Conservation (phyloP, 2,329 filamentous ascomycete genomes). For the Trichoderma cornu-damae region DNA sequence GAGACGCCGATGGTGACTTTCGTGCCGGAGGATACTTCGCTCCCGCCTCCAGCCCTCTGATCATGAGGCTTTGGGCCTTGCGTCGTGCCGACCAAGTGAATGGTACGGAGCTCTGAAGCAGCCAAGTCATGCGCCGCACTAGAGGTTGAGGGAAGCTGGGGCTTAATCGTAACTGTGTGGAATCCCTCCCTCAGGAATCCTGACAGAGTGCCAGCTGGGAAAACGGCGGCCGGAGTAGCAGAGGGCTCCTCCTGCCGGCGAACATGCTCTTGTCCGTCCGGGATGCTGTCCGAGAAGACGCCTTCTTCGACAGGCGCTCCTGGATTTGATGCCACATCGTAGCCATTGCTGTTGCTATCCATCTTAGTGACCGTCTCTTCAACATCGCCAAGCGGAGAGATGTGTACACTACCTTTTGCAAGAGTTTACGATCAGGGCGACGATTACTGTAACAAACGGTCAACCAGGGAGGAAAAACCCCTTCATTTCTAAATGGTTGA, state of each 20-base stretch:
- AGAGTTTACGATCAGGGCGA: constrained; percentile 47
- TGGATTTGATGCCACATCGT: constrained; percentile 25
- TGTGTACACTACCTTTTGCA: constrained; percentile 44
- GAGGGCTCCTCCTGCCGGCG: background rate
- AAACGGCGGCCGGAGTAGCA: background rate
- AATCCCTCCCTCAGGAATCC: constrained; percentile 4
- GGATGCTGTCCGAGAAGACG: background rate
- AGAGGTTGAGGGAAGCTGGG: background rate
- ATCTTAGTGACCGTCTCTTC: constrained; percentile 5
- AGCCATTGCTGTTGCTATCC: constrained; percentile 25
- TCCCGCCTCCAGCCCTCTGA: background rate
- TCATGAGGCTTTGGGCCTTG: constrained; percentile 1
- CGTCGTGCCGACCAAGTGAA: constrained; percentile 21
- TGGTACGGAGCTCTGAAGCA: constrained; percentile 3
- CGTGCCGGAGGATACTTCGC: constrained; percentile 34
- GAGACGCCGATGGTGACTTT: constrained; percentile 44
- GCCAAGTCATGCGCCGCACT: background rate
- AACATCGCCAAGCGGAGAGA: background rate
- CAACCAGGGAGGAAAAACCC: background rate
- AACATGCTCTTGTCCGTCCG: background rate
- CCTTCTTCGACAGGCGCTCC: constrained; percentile 15
- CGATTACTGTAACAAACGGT: constrained; percentile 43
- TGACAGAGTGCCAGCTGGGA: background rate
- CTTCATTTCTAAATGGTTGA: background rate
- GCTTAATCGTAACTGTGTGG: background rate